A percentile compares a stretch with the other conserved stretches of the same genome.
These are phyloP conservation scores for Quercus berberidifolia DNA, from an alignment of 306 rosid species.

Conservation along the genomic window DNA sequence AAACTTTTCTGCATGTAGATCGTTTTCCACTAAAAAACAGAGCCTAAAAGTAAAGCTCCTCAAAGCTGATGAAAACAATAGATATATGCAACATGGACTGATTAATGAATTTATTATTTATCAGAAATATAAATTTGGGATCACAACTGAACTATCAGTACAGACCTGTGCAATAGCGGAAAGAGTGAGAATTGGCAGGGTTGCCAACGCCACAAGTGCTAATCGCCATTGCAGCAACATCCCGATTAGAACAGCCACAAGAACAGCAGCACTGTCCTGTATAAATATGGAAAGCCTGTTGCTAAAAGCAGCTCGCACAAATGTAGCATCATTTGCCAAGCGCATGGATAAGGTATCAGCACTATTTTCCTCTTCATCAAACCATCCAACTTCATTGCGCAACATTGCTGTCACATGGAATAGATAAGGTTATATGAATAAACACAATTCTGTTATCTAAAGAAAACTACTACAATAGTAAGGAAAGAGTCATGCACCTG, in stretches of 20 bases:
- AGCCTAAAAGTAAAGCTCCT: background rate
- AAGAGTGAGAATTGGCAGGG: slow-evolving; percentile 82
- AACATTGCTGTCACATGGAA: slow-evolving; percentile 84
- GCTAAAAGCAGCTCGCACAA: slow-evolving; percentile 98
- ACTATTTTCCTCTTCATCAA: slow-evolving; percentile 94
- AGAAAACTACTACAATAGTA: slow-evolving; percentile 4
- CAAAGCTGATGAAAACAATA: background rate
- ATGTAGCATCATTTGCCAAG: slow-evolving; percentile 98
- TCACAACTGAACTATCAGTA: slow-evolving; percentile 15
- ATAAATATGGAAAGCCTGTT: slow-evolving; percentile 95
- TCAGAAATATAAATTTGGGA: background rate
- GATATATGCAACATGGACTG: background rate
- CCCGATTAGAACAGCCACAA: slow-evolving; percentile 95
- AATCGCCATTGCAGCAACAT: slow-evolving; percentile 83
- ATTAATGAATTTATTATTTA: background rate
- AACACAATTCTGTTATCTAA: background rate
- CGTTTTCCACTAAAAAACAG: background rate
- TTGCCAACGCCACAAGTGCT: slow-evolving; percentile 97
- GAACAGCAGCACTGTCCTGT: slow-evolving; percentile 96
- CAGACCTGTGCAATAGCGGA: slow-evolving; percentile 98
- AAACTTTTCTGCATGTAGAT: background rate
- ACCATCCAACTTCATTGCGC: slow-evolving; percentile 97
- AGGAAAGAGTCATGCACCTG: slow-evolving; percentile 53
- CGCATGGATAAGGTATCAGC: slow-evolving; percentile 99
- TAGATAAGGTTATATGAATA: slow-evolving; percentile 24